Conservation (phyloP, 1,284 basidiomycete species). For the Rhodofomes roseus region DNA sequence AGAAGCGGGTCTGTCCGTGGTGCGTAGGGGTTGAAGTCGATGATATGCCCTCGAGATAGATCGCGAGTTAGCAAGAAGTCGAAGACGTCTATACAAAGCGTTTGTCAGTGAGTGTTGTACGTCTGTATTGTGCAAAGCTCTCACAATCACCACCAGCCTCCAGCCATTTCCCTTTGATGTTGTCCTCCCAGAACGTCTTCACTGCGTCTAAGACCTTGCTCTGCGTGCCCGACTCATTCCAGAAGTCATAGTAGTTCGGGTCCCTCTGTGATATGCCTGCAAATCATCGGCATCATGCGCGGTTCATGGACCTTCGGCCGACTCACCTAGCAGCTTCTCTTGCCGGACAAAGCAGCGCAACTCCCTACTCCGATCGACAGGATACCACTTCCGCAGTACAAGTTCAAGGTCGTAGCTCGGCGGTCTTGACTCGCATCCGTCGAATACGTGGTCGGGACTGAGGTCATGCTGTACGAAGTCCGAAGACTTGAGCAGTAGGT, state of each 20-base stretch:
- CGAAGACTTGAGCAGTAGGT: slow-evolving; percentile 89
- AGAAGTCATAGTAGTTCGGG: slow-evolving; percentile 84
- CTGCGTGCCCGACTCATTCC: slow-evolving; percentile 61
- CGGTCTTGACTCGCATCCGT: slow-evolving; percentile 41
- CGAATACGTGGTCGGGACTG: slow-evolving; percentile 55
- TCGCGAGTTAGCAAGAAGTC: slow-evolving; percentile 87
- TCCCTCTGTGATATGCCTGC: slow-evolving; percentile 89
- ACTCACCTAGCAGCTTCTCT: slow-evolving; percentile 62
- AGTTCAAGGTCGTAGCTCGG: slow-evolving; percentile 71
- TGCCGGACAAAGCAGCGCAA: slow-evolving; percentile 84
- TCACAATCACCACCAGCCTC: slow-evolving; percentile 61
- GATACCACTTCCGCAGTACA: slow-evolving; percentile 90
- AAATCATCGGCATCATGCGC: neutral
- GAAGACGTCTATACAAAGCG: slow-evolving; percentile 81
- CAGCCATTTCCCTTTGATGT: slow-evolving; percentile 61
- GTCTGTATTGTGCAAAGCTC: slow-evolving; percentile 31
- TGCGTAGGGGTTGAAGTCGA: slow-evolving; percentile 92
- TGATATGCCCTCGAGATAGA: slow-evolving; percentile 67
- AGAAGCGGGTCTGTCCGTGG: slow-evolving; percentile 84
- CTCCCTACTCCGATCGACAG: slow-evolving; percentile 81
- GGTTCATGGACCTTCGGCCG: neutral
- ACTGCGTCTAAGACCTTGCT: slow-evolving; percentile 53
- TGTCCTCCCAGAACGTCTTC: slow-evolving; percentile 61
- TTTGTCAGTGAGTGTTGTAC: too few species aligned
- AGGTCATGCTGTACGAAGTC: slow-evolving; percentile 89